phyloP scores from a whole-genome alignment of 2,329 filamentous ascomycete genomes.

The Penicillium concentricum region DNA sequence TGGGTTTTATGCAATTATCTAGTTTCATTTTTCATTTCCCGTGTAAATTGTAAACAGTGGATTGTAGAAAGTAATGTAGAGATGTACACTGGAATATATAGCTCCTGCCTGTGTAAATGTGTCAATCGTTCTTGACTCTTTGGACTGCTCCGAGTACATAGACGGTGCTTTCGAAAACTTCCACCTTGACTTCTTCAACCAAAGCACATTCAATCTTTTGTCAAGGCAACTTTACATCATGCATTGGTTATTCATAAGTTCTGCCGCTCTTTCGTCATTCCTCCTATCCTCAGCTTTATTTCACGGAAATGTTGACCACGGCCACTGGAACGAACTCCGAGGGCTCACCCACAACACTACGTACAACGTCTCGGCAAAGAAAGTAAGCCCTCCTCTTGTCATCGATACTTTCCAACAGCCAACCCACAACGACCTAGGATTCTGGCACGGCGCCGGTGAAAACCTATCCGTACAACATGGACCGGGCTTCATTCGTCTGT shows the following conservation, averaged over 20 bases:
- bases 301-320: constrained; percentile 1
- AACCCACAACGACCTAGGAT: constrained; percentile 58
- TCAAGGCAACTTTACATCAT: not conserved
- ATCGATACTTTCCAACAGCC: constrained; percentile 61
- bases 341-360: not conserved
- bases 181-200: not conserved
- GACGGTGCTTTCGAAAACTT: not conserved
- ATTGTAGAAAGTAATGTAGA: not conserved
- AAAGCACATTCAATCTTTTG: constrained; percentile 4
- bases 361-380: not conserved
- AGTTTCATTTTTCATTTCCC: not conserved
- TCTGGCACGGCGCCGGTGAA: constrained; percentile 67
- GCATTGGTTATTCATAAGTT: constrained; percentile 2
- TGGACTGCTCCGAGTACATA: not conserved
- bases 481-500: constrained; percentile 55
- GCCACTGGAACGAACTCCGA: constrained; percentile 18
- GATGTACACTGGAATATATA: not conserved
- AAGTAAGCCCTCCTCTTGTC: constrained; percentile 34
- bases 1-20: not conserved
- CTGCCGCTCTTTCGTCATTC: not conserved
- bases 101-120: not conserved
- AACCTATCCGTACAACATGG: constrained; percentile 54
- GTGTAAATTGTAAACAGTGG: not conserved
- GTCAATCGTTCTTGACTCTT: not conserved
- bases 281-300: constrained; percentile 6